Evolutionary conservation across 768 basidiomycete species (phyloP).

Genomic region (Kwoniella sp.): DNA sequence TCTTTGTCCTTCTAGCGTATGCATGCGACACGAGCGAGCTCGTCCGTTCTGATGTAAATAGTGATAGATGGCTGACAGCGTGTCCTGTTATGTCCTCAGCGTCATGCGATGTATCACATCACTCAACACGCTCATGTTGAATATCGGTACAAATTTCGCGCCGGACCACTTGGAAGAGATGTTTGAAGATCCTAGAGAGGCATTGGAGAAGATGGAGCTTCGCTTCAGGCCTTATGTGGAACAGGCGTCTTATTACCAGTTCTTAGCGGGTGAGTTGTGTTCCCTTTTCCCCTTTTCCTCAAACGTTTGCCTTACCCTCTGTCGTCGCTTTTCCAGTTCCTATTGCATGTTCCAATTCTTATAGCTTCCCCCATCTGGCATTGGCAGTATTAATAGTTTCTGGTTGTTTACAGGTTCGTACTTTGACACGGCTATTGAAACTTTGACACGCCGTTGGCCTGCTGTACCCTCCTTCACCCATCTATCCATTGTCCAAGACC

Average conservation of each 20-base stretch:
- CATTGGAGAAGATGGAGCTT: conserved; percentile 64
- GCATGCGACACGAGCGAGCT: no score
- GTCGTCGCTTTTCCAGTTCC: no score
- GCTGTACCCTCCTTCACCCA: conserved; percentile 48
- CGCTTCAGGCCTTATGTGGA: conserved; percentile 80
- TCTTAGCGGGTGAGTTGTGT: conserved; percentile 64
- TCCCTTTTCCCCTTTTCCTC: no score
- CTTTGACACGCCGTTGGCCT: conserved; percentile 67
- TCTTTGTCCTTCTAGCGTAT: no score
- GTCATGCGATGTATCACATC: conserved; percentile 65
- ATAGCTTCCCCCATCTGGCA: no score
- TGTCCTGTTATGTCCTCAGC: conserved; percentile 21
- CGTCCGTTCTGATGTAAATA: no score
- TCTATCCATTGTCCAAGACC: conserved; percentile 57
- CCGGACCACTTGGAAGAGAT: conserved; percentile 81
- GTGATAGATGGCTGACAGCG: background rate
- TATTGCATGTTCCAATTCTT: no score
- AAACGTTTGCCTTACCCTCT: no score
- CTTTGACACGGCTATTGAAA: conserved; percentile 71
- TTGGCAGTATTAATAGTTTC: no score
- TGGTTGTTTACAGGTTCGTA: no score
- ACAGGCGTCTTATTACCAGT: conserved; percentile 76
- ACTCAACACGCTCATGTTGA: conserved; percentile 60
- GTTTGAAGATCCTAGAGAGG: conserved; percentile 60
- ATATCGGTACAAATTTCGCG: conserved; percentile 75